phyloP scores from a whole-genome alignment of 306 rosid species.

The Dalbergia cochinchinensis region DNA sequence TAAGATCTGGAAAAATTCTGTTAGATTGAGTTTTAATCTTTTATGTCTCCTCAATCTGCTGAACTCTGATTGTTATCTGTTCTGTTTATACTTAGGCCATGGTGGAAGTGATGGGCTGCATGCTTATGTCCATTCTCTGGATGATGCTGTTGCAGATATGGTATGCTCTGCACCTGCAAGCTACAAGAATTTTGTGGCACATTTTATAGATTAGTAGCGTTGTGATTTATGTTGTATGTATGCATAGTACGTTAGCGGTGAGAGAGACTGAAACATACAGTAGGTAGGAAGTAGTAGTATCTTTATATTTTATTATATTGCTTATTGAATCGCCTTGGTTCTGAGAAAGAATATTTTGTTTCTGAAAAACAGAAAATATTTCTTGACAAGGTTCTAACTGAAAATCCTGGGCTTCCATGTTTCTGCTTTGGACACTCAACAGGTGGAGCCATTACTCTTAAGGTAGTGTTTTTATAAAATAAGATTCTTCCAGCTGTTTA shows the following conservation, averaged over 20 bases:
- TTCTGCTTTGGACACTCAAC: constrained; percentile 95
- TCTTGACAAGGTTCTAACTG: constrained; percentile 74
- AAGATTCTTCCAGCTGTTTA: neutral
- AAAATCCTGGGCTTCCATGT: constrained; percentile 79
- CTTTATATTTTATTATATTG: neutral
- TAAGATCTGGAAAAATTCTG: neutral
- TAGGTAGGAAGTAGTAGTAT: too few relatives aligned
- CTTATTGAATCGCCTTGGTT: neutral
- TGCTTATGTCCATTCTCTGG: constrained; percentile 90
- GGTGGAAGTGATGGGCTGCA: constrained; percentile 98
- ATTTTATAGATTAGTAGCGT: neutral
- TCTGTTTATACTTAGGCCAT: constrained; percentile 63
- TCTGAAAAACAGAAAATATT: constrained; percentile 68
- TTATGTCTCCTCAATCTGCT: neutral
- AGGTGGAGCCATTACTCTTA: constrained; percentile 86
- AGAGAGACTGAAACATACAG: too few relatives aligned
- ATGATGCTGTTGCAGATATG: constrained; percentile 84
- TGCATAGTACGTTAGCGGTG: too few relatives aligned
- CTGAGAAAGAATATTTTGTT: constrained; percentile 14
- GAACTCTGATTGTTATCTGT: constrained; percentile 7
- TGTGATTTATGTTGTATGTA: neutral
- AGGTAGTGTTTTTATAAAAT: constrained; percentile 55
- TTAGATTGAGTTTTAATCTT: neutral
- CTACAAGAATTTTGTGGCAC: neutral
- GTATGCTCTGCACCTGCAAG: constrained; percentile 53